Evolutionary conservation across 1,284 basidiomycete species (phyloP).

Genomic region (Microbotryum saponariae): DNA sequence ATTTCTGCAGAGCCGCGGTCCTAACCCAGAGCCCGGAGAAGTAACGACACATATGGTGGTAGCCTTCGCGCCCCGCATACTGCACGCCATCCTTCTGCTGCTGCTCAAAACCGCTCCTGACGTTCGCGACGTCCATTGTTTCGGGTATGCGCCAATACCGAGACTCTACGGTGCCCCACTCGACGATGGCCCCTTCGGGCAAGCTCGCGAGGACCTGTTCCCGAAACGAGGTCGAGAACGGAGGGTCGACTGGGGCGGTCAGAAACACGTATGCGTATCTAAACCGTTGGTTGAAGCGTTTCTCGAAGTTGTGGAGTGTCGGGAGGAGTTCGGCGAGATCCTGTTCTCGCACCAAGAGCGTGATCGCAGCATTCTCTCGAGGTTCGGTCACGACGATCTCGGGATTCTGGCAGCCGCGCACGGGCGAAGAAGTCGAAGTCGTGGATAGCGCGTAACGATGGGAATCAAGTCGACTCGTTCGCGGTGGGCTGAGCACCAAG

Average conservation of each 20-base stretch:
- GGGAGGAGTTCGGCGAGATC: slow-evolving; percentile 30
- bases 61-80: slow-evolving; percentile 34
- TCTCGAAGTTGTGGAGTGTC: slow-evolving; percentile 33
- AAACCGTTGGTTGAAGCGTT: slow-evolving; percentile 29
- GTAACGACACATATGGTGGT: slow-evolving; percentile 35
- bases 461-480: no score
- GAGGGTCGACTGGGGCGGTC: slow-evolving; percentile 22
- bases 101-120: slow-evolving; percentile 17
- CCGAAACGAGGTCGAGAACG: slow-evolving; percentile 23
- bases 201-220: slow-evolving; percentile 10
- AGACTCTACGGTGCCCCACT: slow-evolving; percentile 23
- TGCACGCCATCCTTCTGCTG: slow-evolving; percentile 30
- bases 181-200: slow-evolving; percentile 19
- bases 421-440: not conserved
- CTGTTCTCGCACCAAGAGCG: slow-evolving; percentile 25
- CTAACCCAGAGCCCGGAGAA: slow-evolving; percentile 33
- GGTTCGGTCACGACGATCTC: slow-evolving; percentile 4
- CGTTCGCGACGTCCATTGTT: slow-evolving; percentile 21
- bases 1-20: slow-evolving; percentile 33
- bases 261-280: slow-evolving; percentile 36
- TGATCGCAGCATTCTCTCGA: slow-evolving; percentile 29
- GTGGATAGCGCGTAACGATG: not conserved
- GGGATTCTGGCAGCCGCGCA: slow-evolving; percentile 10
- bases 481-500: slow-evolving; percentile 5
- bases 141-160: slow-evolving; percentile 33